A percentile compares a stretch with the other conserved stretches of the same genome.
Conservation (phyloP, 2,329 filamentous ascomycete species). For the Colletotrichum sp. region DNA sequence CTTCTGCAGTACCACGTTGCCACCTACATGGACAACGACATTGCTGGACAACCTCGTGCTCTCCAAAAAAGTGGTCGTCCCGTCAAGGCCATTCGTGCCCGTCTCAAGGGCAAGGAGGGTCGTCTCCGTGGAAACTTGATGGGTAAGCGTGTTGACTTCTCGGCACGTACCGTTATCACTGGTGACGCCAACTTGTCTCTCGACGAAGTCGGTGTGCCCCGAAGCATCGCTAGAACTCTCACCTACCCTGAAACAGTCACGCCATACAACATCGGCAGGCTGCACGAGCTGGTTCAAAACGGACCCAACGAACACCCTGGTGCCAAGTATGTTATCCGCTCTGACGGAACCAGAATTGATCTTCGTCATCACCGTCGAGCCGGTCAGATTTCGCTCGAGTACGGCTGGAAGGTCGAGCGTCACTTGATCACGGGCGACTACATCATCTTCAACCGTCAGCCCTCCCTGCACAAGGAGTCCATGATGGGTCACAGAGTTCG, state of each 20-base stretch:
- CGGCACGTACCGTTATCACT: conserved; percentile 98
- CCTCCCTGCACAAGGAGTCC: conserved; percentile 98
- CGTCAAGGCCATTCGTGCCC: conserved; percentile 94
- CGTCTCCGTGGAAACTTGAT: conserved; percentile 98
- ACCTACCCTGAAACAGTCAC: conserved; percentile 98
- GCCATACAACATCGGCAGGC: conserved; percentile 93
- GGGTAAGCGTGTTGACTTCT: conserved; percentile 99
- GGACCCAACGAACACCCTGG: conserved; percentile 95
- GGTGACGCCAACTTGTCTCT: conserved; percentile 96
- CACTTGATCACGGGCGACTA: conserved; percentile 96
- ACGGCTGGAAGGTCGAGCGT: conserved; percentile 98
- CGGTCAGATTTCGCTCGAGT: conserved; percentile 85
- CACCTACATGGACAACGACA: conserved; percentile 99
- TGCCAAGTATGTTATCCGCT: conserved; percentile 94
- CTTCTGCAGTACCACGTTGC: conserved; percentile 97
- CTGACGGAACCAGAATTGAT: conserved; percentile 93
- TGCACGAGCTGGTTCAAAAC: conserved; percentile 89
- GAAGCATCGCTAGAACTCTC: conserved; percentile 88
- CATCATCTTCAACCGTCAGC: conserved; percentile 99
- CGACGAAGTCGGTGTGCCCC: conserved; percentile 95
- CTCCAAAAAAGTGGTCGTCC: conserved; percentile 97
- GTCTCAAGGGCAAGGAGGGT: conserved; percentile 98
- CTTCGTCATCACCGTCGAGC: conserved; percentile 90
- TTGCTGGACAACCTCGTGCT: conserved; percentile 91
- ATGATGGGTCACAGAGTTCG: conserved; percentile 99